Evolutionary conservation across 305 asterid species (phyloP).

Genomic region (Petunia hybrid): DNA sequence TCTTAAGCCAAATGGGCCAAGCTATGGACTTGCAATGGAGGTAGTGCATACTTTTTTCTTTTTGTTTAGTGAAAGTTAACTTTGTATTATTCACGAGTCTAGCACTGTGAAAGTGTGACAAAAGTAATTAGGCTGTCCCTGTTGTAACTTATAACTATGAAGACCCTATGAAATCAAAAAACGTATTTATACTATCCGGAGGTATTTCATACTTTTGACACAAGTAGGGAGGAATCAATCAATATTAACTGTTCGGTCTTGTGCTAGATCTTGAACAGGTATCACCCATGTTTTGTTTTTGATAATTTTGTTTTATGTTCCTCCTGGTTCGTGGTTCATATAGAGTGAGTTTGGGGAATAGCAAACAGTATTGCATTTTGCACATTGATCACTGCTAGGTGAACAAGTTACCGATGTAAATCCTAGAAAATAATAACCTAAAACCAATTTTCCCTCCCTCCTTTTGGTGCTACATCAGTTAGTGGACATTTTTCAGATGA

Average conservation of each 20-base stretch:
- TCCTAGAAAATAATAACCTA: too few relatives aligned
- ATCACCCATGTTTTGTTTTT: background rate
- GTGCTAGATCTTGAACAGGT: background rate
- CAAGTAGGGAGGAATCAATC: background rate
- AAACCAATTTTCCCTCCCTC: too few relatives aligned
- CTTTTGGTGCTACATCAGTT: background rate
- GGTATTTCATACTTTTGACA: background rate
- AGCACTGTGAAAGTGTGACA: background rate
- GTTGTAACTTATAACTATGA: conserved; percentile 8
- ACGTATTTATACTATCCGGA: background rate
- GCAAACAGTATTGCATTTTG: background rate
- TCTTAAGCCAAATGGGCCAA: conserved; percentile 88
- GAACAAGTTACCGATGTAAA: background rate
- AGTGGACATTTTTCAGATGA: conserved; percentile 12
- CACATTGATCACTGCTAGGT: background rate
- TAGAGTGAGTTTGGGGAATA: background rate
- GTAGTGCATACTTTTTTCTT: conserved; percentile 43
- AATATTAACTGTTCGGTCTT: background rate
- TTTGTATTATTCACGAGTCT: background rate
- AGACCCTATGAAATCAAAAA: conserved; percentile 3
- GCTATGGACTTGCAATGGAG: conserved; percentile 99
- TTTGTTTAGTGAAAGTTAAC: background rate
- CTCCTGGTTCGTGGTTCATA: background rate
- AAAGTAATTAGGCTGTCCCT: background rate
- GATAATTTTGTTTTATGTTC: conserved; percentile 1